Evolutionary conservation across 225 moss, liverwort and hornwort genomes (phyloP).

Genomic region (Anthoceros angustus): DNA sequence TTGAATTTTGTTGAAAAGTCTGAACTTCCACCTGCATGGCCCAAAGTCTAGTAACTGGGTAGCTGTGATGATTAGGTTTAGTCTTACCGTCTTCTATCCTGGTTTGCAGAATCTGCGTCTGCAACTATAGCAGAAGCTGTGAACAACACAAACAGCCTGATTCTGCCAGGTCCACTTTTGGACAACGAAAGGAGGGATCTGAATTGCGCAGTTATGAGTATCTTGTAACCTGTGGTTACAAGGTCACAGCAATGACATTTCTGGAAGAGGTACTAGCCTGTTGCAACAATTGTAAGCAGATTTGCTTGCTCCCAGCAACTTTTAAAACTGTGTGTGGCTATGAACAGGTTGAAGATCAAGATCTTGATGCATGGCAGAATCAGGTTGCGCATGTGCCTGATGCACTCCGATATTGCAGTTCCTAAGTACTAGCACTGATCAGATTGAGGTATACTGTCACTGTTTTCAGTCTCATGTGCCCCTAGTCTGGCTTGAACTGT

Average conservation of each 20-base stretch:
- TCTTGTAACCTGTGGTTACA: conserved; percentile 68
- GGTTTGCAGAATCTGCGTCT: no score
- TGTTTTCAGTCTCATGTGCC: background rate
- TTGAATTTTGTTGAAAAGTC: no score
- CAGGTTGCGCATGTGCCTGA: conserved; percentile 68
- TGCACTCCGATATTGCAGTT: conserved; percentile 74
- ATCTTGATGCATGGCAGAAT: conserved; percentile 73
- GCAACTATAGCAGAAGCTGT: background rate
- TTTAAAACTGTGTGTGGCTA: background rate
- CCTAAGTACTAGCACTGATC: conserved; percentile 54
- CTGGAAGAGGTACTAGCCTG: conserved; percentile 54
- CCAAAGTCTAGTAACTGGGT: no score
- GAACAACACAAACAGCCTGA: background rate
- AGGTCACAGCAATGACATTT: conserved; percentile 88
- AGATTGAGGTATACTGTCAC: conserved; percentile 31
- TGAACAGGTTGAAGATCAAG: conserved; percentile 39
- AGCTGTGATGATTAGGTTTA: no score
- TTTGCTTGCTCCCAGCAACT: background rate
- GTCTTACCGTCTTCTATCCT: no score
- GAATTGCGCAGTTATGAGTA: conserved; percentile 77
- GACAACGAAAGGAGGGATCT: conserved; percentile 69
- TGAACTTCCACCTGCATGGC: no score
- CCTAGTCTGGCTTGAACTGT: background rate
- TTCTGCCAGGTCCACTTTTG: conserved; percentile 25
- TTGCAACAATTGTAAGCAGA: background rate